A percentile compares a stretch with the other conserved stretches of the same genome.
These are phyloP conservation scores for Paraphaeosphaeria minitans DNA, from an alignment of 2,329 filamentous ascomycete genomes.

Conservation along the genomic window DNA sequence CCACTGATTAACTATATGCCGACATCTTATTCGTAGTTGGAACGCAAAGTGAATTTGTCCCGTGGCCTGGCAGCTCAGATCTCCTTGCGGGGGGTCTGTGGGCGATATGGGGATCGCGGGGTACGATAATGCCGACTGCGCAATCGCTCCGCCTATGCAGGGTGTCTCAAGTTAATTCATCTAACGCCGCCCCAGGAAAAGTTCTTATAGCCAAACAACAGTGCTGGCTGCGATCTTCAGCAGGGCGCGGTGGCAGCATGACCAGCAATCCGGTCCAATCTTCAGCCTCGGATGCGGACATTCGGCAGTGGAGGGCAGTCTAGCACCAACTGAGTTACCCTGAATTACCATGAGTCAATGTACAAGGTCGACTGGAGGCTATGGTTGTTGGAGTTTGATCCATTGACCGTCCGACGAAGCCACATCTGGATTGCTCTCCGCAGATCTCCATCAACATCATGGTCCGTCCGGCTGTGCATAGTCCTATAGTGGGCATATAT, in stretches of 20 bases:
- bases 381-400: conserved; percentile 9
- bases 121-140: conserved; percentile 25
- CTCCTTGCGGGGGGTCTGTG: conserved; percentile 18
- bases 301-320: conserved; percentile 16
- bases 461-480: conserved; percentile 31
- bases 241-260: conserved; percentile 17
- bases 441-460: conserved; percentile 20
- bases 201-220: conserved; percentile 27
- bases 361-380: not conserved
- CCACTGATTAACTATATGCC: conserved; percentile 4
- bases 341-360: conserved; percentile 1
- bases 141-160: conserved; percentile 25
- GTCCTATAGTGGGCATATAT: conserved; percentile 30
- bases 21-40: conserved; percentile 17
- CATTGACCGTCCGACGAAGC: conserved; percentile 21
- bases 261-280: conserved; percentile 10
- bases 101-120: conserved; percentile 33
- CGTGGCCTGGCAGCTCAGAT: conserved; percentile 14
- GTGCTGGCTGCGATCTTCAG: conserved; percentile 15
- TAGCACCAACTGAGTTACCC: conserved; percentile 6
- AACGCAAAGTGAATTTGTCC: conserved; percentile 11
- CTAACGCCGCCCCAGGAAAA: conserved; percentile 15
- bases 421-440: conserved; percentile 24
- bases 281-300: conserved; percentile 3
- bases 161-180: conserved; percentile 37